These are phyloP conservation scores for Funneliformis geosporum DNA, from an alignment of 192 early-diverging fungal species.

Conservation along the genomic window DNA sequence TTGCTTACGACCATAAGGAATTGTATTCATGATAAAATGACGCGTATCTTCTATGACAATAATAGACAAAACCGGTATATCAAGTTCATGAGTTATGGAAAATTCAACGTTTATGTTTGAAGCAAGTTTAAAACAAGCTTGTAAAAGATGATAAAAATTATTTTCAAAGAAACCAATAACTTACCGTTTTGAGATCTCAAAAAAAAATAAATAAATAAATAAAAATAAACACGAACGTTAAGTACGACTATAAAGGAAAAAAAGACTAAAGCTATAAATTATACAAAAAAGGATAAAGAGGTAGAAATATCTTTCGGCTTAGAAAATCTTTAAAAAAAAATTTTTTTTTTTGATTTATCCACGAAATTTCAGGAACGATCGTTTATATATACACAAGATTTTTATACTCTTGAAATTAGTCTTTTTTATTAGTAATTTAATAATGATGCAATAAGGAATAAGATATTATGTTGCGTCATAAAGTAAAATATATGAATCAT, in stretches of 20 bases:
- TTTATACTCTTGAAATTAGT: not conserved
- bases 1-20: slow-evolving; percentile 41
- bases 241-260: not conserved
- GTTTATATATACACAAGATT: not conserved
- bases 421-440: not conserved
- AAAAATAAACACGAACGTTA: not conserved
- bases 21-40: not conserved
- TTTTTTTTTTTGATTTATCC: not conserved
- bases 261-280: not conserved
- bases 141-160: not conserved
- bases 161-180: not conserved
- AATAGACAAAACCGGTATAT: not conserved
- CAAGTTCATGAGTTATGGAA: not conserved
- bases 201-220: not conserved
- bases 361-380: not conserved
- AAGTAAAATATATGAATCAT: not conserved
- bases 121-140: not conserved
- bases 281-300: not conserved
- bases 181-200: not conserved
- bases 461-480: not conserved
- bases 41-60: not conserved
- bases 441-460: not conserved
- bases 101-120: not conserved
- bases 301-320: not conserved
- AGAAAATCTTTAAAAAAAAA: not conserved